phyloP scores from a whole-genome alignment of 331 rosid genomes.

The Cydonia oblonga region DNA sequence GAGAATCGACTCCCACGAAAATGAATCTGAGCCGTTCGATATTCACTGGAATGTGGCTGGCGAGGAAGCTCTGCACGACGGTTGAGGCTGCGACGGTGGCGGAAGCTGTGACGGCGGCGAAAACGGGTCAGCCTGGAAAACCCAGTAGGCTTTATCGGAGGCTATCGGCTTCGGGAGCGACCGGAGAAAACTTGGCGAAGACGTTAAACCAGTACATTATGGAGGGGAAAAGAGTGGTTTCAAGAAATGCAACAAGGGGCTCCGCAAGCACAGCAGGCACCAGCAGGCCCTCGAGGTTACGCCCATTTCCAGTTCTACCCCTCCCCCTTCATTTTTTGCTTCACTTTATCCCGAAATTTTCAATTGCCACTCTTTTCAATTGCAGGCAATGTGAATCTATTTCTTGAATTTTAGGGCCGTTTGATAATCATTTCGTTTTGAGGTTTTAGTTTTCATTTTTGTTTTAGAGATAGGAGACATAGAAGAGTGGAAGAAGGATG shows the following conservation, averaged over 20 bases:
- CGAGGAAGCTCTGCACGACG: conserved; percentile 18
- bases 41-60: conserved; percentile 15
- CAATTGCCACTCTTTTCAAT: too few species aligned
- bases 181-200: conserved; percentile 43
- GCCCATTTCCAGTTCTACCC: background rate
- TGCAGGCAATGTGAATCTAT: background rate
- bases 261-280: conserved; percentile 41
- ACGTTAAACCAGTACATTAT: conserved; percentile 45
- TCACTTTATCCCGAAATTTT: background rate
- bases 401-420: background rate
- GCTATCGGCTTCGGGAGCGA: conserved; percentile 41
- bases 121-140: background rate
- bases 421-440: background rate
- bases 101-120: background rate
- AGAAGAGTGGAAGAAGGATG: too few species aligned
- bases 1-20: background rate
- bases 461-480: too few species aligned
- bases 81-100: background rate
- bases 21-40: conserved; percentile 34
- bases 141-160: conserved; percentile 33
- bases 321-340: background rate
- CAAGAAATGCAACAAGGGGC: conserved; percentile 33
- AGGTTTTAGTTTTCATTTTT: too few species aligned
- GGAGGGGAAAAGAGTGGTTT: conserved; percentile 52
- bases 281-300: conserved; percentile 63